Evolutionary conservation across 2,329 filamentous ascomycete genomes (phyloP), one percentile per base, ranked within the genome.

Genomic region (Peltaster fructicola): DNA sequence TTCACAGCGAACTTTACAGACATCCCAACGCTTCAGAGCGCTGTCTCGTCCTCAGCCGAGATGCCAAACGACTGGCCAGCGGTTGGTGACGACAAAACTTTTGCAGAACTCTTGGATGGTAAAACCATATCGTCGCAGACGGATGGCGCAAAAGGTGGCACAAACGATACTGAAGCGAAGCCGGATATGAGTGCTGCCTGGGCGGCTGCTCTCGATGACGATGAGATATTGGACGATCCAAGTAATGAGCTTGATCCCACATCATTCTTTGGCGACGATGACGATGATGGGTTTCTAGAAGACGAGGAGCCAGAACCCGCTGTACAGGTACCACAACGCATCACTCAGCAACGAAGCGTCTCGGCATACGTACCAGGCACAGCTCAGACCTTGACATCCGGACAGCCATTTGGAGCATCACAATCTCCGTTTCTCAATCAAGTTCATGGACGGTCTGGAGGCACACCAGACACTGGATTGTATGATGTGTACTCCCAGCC

Each of bases 281-380:
- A 92, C 45, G 78, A 79, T 35, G 77, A 84, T 41, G 82, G 80
- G 1, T 76, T 93, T 31, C 56, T 93, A 7, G 73, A 91, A 5
- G 82, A 84, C 29, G 60, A 42, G 33, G 31, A 48, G 8, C 25
- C 29, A 13, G 27, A 23, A 40, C 15, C 33, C 14, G 22, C 30
- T 26, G 41, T 44, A 15, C 10, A 39, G 10, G 27, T 25, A 12
- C 16, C 23, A 3, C 23, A 22, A n/a, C 13, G 15, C 7, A 13
- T 16, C 14, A 14, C 18, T 7, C 18, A 22, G n/a, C 27, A 22
- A 22, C 19, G 15, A 6, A 24, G 26, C 14, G 11, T 17, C 9
- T 10, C 23, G 12, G 17, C 23, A 13, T 25, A 25, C 27, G 24
- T 23, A 8, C 23, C 27, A 7, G 24, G 12, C 9, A 16, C n/a